These are phyloP conservation scores for Termitomyces sp. DNA, from an alignment of 768 basidiomycete species.

Conservation along the genomic window DNA sequence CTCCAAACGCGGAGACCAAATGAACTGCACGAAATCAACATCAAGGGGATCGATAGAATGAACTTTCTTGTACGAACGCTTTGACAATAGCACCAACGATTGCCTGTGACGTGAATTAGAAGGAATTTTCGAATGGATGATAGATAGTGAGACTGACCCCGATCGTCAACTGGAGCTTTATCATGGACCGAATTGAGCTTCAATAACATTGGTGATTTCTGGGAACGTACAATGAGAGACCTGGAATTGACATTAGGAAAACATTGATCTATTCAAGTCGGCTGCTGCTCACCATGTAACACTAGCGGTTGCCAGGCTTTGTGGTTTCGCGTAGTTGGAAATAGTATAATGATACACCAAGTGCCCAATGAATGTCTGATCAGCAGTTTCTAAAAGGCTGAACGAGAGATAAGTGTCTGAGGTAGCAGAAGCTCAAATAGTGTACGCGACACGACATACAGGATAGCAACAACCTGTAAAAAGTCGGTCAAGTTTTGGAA, in stretches of 20 bases:
- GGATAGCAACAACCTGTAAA: constrained; percentile 31
- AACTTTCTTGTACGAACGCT: constrained; percentile 19
- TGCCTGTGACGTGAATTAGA: constrained; percentile 27
- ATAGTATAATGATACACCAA: constrained; percentile 52
- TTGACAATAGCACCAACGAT: constrained; percentile 58
- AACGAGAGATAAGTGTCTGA: background rate
- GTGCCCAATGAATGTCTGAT: constrained; percentile 54
- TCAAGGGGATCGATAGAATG: background rate
- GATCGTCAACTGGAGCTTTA: constrained; percentile 40
- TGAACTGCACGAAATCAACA: constrained; percentile 29
- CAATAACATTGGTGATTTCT: background rate
- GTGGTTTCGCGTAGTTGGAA: constrained; percentile 33
- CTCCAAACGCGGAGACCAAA: constrained; percentile 62
- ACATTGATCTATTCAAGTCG: background rate
- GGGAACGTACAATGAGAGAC: constrained; percentile 44
- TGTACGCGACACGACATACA: constrained; percentile 20
- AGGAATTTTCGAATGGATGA: background rate
- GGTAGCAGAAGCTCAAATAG: background rate
- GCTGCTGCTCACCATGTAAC: constrained; percentile 38
- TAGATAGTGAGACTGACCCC: constrained; percentile 28
- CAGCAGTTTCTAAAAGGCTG: constrained; percentile 47
- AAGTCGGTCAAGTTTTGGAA: background rate
- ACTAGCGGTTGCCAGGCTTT: constrained; percentile 28
- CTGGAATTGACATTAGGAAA: constrained; percentile 21
- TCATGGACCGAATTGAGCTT: background rate